Conservation (phyloP, 1,139 yeast species). For the Nakaseomyces glabratus region DNA sequence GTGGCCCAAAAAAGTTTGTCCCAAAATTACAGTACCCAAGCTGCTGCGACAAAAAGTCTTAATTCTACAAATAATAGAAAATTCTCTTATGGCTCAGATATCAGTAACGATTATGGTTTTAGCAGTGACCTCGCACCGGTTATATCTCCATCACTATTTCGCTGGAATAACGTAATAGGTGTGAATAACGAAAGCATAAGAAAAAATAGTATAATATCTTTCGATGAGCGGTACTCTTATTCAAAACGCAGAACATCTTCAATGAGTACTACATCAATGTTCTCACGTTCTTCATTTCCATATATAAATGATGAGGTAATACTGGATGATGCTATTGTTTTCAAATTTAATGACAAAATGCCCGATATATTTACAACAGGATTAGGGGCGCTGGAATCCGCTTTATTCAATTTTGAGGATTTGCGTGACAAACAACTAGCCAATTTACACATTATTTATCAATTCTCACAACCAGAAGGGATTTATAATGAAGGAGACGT, state of each 20-base stretch:
- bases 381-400: slow-evolving; percentile 13
- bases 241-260: slow-evolving; percentile 15
- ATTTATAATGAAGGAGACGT: too few relatives aligned
- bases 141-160: slow-evolving; percentile 22
- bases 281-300: slow-evolving; percentile 7
- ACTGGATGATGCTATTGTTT: slow-evolving; percentile 11
- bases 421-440: slow-evolving; percentile 8
- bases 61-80: background rate
- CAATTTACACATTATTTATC: too few relatives aligned
- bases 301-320: slow-evolving; percentile 9
- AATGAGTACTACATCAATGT: slow-evolving; percentile 6
- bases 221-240: slow-evolving; percentile 5
- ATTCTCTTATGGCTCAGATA: background rate
- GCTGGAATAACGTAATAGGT: slow-evolving; percentile 20
- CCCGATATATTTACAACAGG: slow-evolving; percentile 14
- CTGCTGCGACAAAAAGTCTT: too few relatives aligned
- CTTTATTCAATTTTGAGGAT: slow-evolving; percentile 11
- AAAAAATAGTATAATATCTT: slow-evolving; percentile 16
- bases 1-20: too few relatives aligned
- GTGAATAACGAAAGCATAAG: slow-evolving; percentile 16
- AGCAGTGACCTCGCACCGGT: slow-evolving; percentile 8
- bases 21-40: too few relatives aligned
- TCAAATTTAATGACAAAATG: slow-evolving; percentile 9
- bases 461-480: too few relatives aligned
- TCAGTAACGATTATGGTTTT: slow-evolving; percentile 6